Conservation (phyloP, 768 basidiomycete genomes). For the Termitomyces sp. region DNA sequence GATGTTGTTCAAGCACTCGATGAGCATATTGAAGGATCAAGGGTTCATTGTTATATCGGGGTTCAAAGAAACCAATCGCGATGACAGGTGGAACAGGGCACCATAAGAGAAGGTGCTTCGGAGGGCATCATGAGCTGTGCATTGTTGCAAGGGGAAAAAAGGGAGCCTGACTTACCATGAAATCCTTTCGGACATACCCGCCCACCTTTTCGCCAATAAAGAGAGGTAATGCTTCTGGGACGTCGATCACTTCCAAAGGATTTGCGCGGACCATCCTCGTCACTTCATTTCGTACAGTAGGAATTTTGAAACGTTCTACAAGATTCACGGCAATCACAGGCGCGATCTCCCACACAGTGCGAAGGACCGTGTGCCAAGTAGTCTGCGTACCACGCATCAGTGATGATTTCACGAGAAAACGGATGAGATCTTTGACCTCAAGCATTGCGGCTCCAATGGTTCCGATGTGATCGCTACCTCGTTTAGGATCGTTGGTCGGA, state of each 20-base stretch:
- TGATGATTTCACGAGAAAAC: constrained; percentile 6
- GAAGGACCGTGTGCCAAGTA: constrained; percentile 62
- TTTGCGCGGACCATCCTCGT: constrained; percentile 66
- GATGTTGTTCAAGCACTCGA: constrained; percentile 90
- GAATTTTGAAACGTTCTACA: constrained; percentile 81
- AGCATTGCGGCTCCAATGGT: constrained; percentile 47
- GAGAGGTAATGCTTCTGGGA: constrained; percentile 77
- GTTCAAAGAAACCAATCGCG: constrained; percentile 82
- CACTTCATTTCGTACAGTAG: constrained; percentile 65
- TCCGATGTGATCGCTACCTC: constrained; percentile 55
- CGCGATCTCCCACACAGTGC: constrained; percentile 75
- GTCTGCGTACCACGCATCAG: constrained; percentile 26
- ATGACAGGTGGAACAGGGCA: constrained; percentile 79
- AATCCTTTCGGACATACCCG: constrained; percentile 49
- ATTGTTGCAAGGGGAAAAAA: neutral
- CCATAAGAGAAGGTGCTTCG: constrained; percentile 84
- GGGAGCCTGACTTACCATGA: constrained; percentile 50
- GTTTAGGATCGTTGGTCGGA: constrained; percentile 68
- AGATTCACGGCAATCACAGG: constrained; percentile 81
- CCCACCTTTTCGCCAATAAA: constrained; percentile 73
- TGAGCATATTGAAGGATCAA: constrained; percentile 93
- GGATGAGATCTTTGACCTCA: constrained; percentile 40
- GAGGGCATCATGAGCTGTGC: neutral
- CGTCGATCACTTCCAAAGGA: constrained; percentile 61
- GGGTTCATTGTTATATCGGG: constrained; percentile 77